Evolutionary conservation across 179 eudicot species (phyloP), one percentile per base, ranked within the genome.

Genomic region (Camellia oleifera): DNA sequence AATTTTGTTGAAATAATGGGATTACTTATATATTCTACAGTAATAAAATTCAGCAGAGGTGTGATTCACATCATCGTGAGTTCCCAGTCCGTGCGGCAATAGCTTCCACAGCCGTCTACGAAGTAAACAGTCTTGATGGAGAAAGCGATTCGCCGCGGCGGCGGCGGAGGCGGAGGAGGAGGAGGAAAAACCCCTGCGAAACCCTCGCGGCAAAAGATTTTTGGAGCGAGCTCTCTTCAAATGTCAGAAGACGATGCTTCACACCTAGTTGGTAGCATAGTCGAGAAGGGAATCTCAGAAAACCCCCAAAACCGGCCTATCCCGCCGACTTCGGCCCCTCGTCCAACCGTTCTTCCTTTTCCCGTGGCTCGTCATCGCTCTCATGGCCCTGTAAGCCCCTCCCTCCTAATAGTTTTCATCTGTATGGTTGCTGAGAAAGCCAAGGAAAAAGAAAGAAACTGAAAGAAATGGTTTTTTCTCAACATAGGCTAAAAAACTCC

Each of bases 361-460:
- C 99, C 99, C 8, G 94, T 89, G n/a, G 95, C 99, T 72, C 98
- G 95, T 66, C 99, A 94, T 77, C 99, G 99, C 76, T 91, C 99
- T 40, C 98, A 94, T 73, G 93, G 93, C 76, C 98, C 98, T 26
- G 99, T 95, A 89, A 70, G 87, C 8, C 0, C 20, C 58, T 17
- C 17, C 7, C 20, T 53, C 23, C 14, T 4, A 0, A 0, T 26
- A 11, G n/a, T 76, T 17, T 76, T 23, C 54, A 11, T 58, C 52
- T 7, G 67, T 17, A n/a, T 71, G 56, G 26, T 42, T 75, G 68
- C 46, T 18, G 12, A 12, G 15, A 75, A 60, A 75, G 7, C 20
- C 3, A 18, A 71, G 58, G 32, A 32, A 32, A 32, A 32, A 32
- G 32, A 32, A 32, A 32, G 32, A 40, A n/a, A 48, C 2, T 42